phyloP scores from a whole-genome alignment of 805 yeast species.

The Candida corydali region DNA sequence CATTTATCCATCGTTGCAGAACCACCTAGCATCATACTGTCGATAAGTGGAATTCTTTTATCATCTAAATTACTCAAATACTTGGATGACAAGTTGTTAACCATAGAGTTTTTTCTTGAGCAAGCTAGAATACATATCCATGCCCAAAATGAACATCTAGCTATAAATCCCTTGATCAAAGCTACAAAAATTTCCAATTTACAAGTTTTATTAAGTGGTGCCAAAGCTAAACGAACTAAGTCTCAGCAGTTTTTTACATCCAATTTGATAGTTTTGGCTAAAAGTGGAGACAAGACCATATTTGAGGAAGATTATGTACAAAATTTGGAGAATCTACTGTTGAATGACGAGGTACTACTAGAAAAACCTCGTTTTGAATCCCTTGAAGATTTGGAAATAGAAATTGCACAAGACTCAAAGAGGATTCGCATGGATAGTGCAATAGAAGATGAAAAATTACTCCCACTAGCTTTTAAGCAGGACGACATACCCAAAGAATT shows the following conservation, averaged over 20 bases:
- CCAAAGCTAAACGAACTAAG: slow-evolving; percentile 82
- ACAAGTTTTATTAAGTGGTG: slow-evolving; percentile 73
- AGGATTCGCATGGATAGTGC: slow-evolving; percentile 39
- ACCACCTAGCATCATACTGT: slow-evolving; percentile 46
- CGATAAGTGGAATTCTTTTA: slow-evolving; percentile 39
- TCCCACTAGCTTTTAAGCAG: slow-evolving; percentile 61
- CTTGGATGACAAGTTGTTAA: slow-evolving; percentile 36
- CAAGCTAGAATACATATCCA: slow-evolving; percentile 60
- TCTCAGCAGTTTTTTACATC: slow-evolving; percentile 71
- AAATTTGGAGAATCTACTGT: slow-evolving; percentile 44
- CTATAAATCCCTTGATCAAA: slow-evolving; percentile 49
- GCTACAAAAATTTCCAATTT: slow-evolving; percentile 60
- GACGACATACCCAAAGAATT: slow-evolving; percentile 60
- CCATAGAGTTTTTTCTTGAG: slow-evolving; percentile 58
- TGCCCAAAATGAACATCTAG: slow-evolving; percentile 59
- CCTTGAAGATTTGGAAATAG: slow-evolving; percentile 43
- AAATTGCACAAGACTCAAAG: slow-evolving; percentile 29
- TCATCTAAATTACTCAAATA: slow-evolving; percentile 27
- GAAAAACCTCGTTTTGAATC: slow-evolving; percentile 73
- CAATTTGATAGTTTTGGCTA: slow-evolving; percentile 73
- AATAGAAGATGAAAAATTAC: slow-evolving; percentile 28
- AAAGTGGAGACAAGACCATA: slow-evolving; percentile 31
- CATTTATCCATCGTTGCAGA: slow-evolving; percentile 66
- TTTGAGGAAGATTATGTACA: slow-evolving; percentile 11
- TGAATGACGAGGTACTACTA: slow-evolving; percentile 73